A percentile compares a stretch with the other conserved stretches of the same genome.
phyloP scores from a whole-genome alignment of 768 basidiomycete genomes.

The Pisolithus tinctorius region DNA sequence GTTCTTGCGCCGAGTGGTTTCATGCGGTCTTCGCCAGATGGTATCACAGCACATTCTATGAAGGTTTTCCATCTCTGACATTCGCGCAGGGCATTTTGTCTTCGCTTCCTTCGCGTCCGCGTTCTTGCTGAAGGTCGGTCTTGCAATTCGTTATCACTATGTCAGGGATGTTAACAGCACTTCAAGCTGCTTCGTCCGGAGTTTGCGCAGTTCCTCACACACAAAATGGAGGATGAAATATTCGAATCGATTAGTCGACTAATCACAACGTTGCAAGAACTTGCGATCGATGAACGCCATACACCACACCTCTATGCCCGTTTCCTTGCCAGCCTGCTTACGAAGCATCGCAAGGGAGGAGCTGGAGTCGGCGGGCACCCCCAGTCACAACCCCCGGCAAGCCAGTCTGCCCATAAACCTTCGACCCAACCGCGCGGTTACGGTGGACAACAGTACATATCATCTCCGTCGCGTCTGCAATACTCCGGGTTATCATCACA shows the following conservation, averaged over 20 bases:
- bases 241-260: slow-evolving; percentile 66
- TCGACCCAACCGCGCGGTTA: slow-evolving; percentile 10
- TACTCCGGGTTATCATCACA: slow-evolving; percentile 12
- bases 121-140: slow-evolving; percentile 67
- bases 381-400: slow-evolving; percentile 44
- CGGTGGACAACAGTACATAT: slow-evolving; percentile 23
- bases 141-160: background rate
- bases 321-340: slow-evolving; percentile 68
- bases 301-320: slow-evolving; percentile 76
- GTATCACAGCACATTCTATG: slow-evolving; percentile 26
- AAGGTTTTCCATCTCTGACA: background rate
- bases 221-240: slow-evolving; percentile 58
- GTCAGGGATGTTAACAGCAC: background rate
- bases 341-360: slow-evolving; percentile 63
- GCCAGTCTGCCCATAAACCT: slow-evolving; percentile 18
- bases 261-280: slow-evolving; percentile 64
- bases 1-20: slow-evolving; percentile 63
- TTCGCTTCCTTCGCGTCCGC: slow-evolving; percentile 79
- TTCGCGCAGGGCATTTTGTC: slow-evolving; percentile 57
- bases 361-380: slow-evolving; percentile 45
- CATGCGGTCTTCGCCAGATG: slow-evolving; percentile 75
- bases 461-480: slow-evolving; percentile 16
- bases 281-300: slow-evolving; percentile 77
- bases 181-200: slow-evolving; percentile 65
- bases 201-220: slow-evolving; percentile 54